Evolutionary conservation across 2,329 filamentous ascomycete genomes (phyloP).

Genomic region (Lachnellula hyalina): DNA sequence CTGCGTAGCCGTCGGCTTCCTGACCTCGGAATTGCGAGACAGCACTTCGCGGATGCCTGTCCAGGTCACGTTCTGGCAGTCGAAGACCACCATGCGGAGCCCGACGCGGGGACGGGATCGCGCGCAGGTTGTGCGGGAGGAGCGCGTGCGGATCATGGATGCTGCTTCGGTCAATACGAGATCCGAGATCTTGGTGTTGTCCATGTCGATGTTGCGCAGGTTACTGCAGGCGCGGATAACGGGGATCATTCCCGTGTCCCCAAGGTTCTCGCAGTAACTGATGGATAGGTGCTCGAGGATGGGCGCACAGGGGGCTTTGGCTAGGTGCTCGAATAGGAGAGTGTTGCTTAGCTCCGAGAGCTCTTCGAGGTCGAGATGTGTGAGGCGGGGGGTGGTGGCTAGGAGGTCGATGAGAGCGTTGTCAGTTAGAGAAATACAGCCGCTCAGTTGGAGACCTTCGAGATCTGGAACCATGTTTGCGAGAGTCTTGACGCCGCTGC

Average conservation of each 20-base stretch:
- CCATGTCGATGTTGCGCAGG: constrained; percentile 72
- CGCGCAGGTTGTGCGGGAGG: constrained; percentile 29
- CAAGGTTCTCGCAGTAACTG: constrained; percentile 82
- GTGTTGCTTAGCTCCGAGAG: constrained; percentile 71
- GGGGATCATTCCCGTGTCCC: constrained; percentile 78
- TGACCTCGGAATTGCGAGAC: constrained; percentile 74
- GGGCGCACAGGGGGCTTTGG: constrained; percentile 68
- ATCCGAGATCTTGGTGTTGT: constrained; percentile 89
- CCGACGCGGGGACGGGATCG: constrained; percentile 38
- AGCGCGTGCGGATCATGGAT: constrained; percentile 66
- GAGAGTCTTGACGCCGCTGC: constrained; percentile 63
- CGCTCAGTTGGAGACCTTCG: constrained; percentile 77
- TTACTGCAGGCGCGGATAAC: constrained; percentile 69
- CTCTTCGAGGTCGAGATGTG: constrained; percentile 87
- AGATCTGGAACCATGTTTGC: constrained; percentile 71
- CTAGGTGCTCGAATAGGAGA: constrained; percentile 65
- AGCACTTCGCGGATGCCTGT: constrained; percentile 83
- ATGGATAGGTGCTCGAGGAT: constrained; percentile 76
- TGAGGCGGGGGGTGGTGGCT: constrained; percentile 69
- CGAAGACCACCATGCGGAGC: constrained; percentile 76
- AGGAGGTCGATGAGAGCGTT: constrained; percentile 66
- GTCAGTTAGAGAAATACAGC: constrained; percentile 71
- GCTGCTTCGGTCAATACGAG: constrained; percentile 81
- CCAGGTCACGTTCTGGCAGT: constrained; percentile 91
- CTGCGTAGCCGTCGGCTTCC: constrained; percentile 37